Percentiles rank a stretch among this genome's conserved stretches.
Conservation (phyloP, 768 basidiomycete genomes). For the Pholiota molesta region DNA sequence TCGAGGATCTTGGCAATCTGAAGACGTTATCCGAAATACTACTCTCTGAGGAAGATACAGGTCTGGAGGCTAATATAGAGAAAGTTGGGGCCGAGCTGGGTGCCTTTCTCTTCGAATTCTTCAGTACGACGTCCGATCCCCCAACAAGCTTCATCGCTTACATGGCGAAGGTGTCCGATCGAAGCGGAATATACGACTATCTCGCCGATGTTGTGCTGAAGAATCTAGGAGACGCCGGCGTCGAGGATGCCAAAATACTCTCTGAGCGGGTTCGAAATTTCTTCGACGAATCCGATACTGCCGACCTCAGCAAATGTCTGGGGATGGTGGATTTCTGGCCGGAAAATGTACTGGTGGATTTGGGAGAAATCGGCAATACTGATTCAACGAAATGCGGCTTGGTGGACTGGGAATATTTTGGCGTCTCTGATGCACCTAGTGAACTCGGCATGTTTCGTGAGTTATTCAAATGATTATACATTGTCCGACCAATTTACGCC, state of each 20-base stretch:
- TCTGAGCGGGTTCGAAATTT: conserved; percentile 9
- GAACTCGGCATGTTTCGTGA: conserved; percentile 38
- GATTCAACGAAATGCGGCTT: conserved; percentile 21
- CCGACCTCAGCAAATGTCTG: conserved; percentile 23
- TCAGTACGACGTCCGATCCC: conserved; percentile 2
- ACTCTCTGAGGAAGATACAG: neutral
- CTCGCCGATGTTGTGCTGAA: conserved; percentile 8
- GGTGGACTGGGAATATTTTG: conserved; percentile 39
- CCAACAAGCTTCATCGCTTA: conserved; percentile 5
- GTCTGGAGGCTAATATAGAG: neutral
- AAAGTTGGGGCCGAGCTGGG: conserved; percentile 9
- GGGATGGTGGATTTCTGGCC: conserved; percentile 39
- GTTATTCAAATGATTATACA: conserved; percentile 2
- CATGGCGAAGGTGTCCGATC: conserved; percentile 4
- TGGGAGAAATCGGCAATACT: conserved; percentile 6
- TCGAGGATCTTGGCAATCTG: conserved; percentile 16
- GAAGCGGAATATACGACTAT: conserved; percentile 8
- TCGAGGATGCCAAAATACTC: conserved; percentile 7
- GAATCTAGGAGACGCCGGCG: neutral
- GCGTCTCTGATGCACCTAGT: conserved; percentile 28
- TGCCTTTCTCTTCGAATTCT: conserved; percentile 4
- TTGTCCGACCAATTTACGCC: neutral
- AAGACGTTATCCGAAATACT: conserved; percentile 12
- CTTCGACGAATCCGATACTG: conserved; percentile 6
- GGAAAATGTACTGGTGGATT: conserved; percentile 31